A percentile compares a stretch with the other conserved stretches of the same genome.
Evolutionary conservation across 179 eudicot genomes (phyloP).

Genomic region (Silene coronaria): DNA sequence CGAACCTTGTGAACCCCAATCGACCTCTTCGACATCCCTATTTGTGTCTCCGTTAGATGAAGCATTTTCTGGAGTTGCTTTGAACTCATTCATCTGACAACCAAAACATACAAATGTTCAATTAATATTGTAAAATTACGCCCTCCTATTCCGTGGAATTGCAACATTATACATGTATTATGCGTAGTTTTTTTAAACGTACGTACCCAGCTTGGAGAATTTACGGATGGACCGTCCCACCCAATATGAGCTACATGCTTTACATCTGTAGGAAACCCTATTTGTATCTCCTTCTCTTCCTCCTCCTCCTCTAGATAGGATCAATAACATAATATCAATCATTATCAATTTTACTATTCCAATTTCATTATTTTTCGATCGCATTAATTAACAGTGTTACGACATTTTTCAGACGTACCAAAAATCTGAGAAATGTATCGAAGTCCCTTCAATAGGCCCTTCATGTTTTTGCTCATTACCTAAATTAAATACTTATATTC

Average conservation of each 20-base stretch:
- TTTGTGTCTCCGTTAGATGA: conserved; percentile 21
- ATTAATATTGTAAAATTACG: too few species aligned
- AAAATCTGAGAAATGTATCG: conserved; percentile 34
- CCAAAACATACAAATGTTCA: neutral
- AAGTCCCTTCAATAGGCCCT: conserved; percentile 34
- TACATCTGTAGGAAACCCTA: conserved; percentile 44
- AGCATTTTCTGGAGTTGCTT: conserved; percentile 19
- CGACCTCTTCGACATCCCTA: conserved; percentile 18
- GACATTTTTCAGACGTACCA: conserved; percentile 15
- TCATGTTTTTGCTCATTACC: conserved; percentile 27
- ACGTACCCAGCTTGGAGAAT: conserved; percentile 39
- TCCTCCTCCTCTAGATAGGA: conserved; percentile 26
- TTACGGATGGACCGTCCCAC: conserved; percentile 31
- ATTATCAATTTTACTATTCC: neutral
- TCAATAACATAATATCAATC: neutral
- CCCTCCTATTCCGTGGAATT: too few species aligned
- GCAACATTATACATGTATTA: too few species aligned
- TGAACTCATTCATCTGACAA: conserved; percentile 40
- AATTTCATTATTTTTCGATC: too few species aligned
- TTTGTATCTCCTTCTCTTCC: conserved; percentile 34
- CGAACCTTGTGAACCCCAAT: conserved; percentile 27
- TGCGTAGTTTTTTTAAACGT: neutral
- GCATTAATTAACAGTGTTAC: neutral
- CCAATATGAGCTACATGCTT: conserved; percentile 52
- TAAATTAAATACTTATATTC: neutral